Evolutionary conservation across 2,329 filamentous ascomycete genomes (phyloP).

Genomic region (Macrophomina pseudophaseolina): DNA sequence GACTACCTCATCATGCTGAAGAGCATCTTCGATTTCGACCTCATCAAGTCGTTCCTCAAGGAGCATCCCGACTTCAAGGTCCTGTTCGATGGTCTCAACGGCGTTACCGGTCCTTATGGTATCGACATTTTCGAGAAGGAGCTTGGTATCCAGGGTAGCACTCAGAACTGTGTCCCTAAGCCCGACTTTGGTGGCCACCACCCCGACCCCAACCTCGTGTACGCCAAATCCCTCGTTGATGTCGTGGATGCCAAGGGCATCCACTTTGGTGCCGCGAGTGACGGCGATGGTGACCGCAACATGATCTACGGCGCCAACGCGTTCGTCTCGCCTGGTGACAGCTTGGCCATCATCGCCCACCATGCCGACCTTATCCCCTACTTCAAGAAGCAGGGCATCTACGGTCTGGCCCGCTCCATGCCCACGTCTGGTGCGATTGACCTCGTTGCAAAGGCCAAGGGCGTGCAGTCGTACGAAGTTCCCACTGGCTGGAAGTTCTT

Average conservation of each 20-base stretch:
- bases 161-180: conserved; percentile 89
- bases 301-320: conserved; percentile 99
- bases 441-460: conserved; percentile 92
- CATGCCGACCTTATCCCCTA: conserved; percentile 96
- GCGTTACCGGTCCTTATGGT: conserved; percentile 95
- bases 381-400: conserved; percentile 97
- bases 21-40: conserved; percentile 96
- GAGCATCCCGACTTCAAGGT: conserved; percentile 92
- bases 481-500: conserved; percentile 99
- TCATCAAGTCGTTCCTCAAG: conserved; percentile 93
- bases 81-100: conserved; percentile 91
- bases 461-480: conserved; percentile 90
- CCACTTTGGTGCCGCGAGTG: conserved; percentile 94
- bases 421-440: conserved; percentile 95
- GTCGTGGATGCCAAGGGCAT: conserved; percentile 89
- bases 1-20: conserved; percentile 97
- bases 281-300: conserved; percentile 98
- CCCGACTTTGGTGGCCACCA: conserved; percentile 97
- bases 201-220: conserved; percentile 96
- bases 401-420: conserved; percentile 95
- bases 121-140: conserved; percentile 94
- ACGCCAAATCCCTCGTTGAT: conserved; percentile 92
- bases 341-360: conserved; percentile 96
- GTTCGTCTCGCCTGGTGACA: conserved; percentile 97
- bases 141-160: conserved; percentile 80